A percentile compares a stretch with the other conserved stretches of the same genome.
phyloP scores from a whole-genome alignment of 192 early-diverging fungal species.

The Coemansia sp. region DNA sequence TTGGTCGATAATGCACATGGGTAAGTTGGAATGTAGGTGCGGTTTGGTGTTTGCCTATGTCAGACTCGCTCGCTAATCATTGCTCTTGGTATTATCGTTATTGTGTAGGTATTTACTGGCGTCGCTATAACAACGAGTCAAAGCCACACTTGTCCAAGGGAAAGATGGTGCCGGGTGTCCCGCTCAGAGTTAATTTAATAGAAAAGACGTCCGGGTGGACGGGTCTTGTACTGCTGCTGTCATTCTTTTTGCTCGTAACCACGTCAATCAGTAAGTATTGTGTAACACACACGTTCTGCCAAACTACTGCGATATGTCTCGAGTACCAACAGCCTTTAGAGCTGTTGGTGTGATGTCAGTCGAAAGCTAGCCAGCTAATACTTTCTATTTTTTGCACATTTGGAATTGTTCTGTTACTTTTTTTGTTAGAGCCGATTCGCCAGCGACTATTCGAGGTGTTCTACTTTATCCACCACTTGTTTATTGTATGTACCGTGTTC shows the following conservation, averaged over 20 bases:
- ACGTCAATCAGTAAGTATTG: constrained; percentile 59
- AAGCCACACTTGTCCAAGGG: constrained; percentile 22
- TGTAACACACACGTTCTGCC: not conserved
- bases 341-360: not conserved
- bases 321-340: not conserved
- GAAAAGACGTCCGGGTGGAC: constrained; percentile 60
- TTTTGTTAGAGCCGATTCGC: constrained; percentile 57
- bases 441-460: constrained; percentile 73
- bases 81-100: not conserved
- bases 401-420: not conserved
- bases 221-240: constrained; percentile 70
- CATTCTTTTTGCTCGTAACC: constrained; percentile 63
- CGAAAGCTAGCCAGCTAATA: not conserved
- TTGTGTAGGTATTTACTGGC: constrained; percentile 36
- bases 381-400: not conserved
- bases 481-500: constrained; percentile 66
- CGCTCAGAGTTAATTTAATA: constrained; percentile 30
- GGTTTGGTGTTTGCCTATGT: not conserved
- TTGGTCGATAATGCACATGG: constrained; percentile 66
- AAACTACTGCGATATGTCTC: not conserved
- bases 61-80: not conserved
- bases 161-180: constrained; percentile 15
- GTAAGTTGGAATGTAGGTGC: constrained; percentile 9
- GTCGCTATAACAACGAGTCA: constrained; percentile 24
- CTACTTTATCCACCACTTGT: constrained; percentile 81